Percentiles rank a stretch among this genome's conserved stretches.
Conservation (phyloP, 129 eudicot genomes). For the Flaveria brownii region DNA sequence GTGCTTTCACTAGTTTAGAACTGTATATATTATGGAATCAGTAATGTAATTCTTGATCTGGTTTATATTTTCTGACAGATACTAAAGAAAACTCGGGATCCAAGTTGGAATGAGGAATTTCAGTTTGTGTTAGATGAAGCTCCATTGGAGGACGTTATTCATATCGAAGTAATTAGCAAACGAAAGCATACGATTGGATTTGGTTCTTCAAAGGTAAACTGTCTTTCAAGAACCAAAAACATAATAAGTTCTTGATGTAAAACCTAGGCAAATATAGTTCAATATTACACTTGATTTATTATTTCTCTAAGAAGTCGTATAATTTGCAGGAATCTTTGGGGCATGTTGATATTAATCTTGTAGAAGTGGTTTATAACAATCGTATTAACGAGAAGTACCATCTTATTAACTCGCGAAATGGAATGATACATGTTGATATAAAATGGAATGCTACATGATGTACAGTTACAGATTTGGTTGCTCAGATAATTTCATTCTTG, state of each 20-base stretch:
- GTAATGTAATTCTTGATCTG: background rate
- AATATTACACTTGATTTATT: background rate
- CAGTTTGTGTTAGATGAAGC: conserved; percentile 64
- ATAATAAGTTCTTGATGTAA: background rate
- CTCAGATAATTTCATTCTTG: background rate
- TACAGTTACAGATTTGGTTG: conserved; percentile 26
- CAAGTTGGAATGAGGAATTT: conserved; percentile 67
- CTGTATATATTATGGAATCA: background rate
- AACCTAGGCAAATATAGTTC: background rate
- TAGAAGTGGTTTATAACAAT: conserved; percentile 57
- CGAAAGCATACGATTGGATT: conserved; percentile 40
- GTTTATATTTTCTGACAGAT: conserved; percentile 30
- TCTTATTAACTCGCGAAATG: conserved; percentile 56
- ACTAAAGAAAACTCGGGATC: conserved; percentile 55
- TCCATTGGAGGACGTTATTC: conserved; percentile 56
- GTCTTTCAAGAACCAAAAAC: background rate
- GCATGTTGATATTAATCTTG: conserved; percentile 54
- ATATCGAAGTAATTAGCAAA: conserved; percentile 53
- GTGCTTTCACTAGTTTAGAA: conserved; percentile 30
- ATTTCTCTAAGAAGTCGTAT: background rate
- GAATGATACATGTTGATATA: conserved; percentile 50
- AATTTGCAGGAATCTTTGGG: conserved; percentile 57
- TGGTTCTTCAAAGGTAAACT: conserved; percentile 44
- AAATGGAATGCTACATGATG: conserved; percentile 47
- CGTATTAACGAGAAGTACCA: conserved; percentile 57